phyloP scores from a whole-genome alignment of 1,284 basidiomycete species.

The Wallemia mellicola region DNA sequence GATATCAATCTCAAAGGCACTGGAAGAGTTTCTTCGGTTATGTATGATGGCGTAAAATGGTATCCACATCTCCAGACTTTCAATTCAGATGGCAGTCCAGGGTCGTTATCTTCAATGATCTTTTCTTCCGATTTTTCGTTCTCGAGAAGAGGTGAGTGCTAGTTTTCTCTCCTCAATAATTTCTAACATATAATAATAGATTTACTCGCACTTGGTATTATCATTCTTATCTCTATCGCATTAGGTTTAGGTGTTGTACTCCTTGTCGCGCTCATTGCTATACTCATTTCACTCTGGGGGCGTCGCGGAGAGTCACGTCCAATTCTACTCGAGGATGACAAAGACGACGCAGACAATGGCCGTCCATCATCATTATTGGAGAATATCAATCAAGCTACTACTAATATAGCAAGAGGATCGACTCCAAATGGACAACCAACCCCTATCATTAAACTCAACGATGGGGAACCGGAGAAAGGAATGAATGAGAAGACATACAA shows the following conservation, averaged over 20 bases:
- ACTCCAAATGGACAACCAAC: background rate
- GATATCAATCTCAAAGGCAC: conserved; percentile 34
- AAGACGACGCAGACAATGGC: conserved; percentile 35
- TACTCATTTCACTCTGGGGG: conserved; percentile 63
- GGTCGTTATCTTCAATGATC: conserved; percentile 48
- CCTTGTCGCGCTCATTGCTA: conserved; percentile 54
- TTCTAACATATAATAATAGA: conserved; percentile 23
- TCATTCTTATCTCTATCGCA: conserved; percentile 88
- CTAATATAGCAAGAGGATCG: background rate
- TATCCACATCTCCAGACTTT: conserved; percentile 55
- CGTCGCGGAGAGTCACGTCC: conserved; percentile 36
- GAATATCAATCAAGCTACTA: conserved; percentile 54
- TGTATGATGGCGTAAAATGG: conserved; percentile 60
- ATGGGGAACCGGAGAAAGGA: background rate
- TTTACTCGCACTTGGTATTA: conserved; percentile 64
- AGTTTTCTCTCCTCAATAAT: no score
- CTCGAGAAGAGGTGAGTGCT: background rate
- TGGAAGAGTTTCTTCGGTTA: conserved; percentile 48
- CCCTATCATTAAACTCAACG: background rate
- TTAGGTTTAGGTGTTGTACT: conserved; percentile 86
- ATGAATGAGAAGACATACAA: background rate
- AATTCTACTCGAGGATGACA: conserved; percentile 26
- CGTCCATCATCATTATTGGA: conserved; percentile 48
- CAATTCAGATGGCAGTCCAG: conserved; percentile 33
- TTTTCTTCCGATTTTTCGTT: conserved; percentile 22